Evolutionary conservation across 2,329 filamentous ascomycete species (phyloP).

Genomic region (Beauveria australis): DNA sequence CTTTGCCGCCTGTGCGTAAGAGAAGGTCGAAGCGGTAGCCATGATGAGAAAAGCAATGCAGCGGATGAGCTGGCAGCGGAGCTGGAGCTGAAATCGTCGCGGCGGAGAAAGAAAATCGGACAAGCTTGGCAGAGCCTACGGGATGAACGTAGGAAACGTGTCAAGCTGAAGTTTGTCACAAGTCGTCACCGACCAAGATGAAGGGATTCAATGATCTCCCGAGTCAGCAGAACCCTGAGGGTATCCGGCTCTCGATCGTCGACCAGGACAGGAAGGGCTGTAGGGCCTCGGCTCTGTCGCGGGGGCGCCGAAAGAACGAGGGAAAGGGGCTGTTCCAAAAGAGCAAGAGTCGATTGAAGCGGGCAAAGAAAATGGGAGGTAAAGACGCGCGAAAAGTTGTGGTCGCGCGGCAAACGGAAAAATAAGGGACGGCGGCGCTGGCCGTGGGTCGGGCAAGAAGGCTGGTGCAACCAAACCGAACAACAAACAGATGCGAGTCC

Average conservation of each 20-base stretch:
- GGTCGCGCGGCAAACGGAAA: slow-evolving; percentile 6
- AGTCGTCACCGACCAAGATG: slow-evolving; percentile 6
- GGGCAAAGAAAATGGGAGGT: background rate
- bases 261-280: slow-evolving; percentile 7
- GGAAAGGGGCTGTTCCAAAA: background rate
- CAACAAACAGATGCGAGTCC: slow-evolving; percentile 2
- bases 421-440: background rate
- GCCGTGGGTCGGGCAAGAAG: background rate
- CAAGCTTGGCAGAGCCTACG: slow-evolving; percentile 1
- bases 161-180: background rate
- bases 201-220: slow-evolving; percentile 12
- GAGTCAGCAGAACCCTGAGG: slow-evolving; percentile 10
- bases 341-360: background rate
- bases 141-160: background rate
- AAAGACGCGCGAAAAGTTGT: background rate
- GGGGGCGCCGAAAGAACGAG: background rate
- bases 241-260: slow-evolving; percentile 13
- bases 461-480: slow-evolving; percentile 1
- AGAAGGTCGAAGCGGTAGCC: slow-evolving; percentile 60
- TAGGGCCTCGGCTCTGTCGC: slow-evolving; percentile 3
- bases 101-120: slow-evolving; percentile 20
- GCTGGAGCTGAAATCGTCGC: background rate
- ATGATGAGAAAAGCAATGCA: slow-evolving; percentile 32
- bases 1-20: slow-evolving; percentile 93
- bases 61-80: slow-evolving; percentile 16